Evolutionary conservation across 1,284 basidiomycete genomes (phyloP).

Genomic region (Ustilago esculenta): DNA sequence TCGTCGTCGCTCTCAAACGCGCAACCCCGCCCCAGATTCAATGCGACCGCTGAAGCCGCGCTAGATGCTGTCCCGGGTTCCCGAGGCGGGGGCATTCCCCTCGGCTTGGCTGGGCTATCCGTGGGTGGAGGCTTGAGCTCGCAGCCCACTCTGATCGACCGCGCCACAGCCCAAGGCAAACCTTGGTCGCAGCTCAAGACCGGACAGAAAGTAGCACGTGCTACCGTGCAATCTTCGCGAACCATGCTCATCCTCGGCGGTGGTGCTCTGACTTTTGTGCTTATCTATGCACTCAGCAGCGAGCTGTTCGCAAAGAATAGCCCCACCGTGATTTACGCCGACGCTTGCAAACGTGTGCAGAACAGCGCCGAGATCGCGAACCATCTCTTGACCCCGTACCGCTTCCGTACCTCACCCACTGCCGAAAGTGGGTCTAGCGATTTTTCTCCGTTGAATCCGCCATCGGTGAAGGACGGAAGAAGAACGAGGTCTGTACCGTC

Average conservation of each 20-base stretch:
- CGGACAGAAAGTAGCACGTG: constrained; percentile 83
- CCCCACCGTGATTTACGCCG: constrained; percentile 85
- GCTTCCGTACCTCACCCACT: constrained; percentile 50
- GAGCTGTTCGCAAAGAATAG: constrained; percentile 93
- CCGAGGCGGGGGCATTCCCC: constrained; percentile 29
- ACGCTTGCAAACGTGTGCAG: constrained; percentile 85
- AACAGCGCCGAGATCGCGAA: constrained; percentile 71
- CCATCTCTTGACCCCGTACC: constrained; percentile 56
- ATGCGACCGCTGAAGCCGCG: constrained; percentile 44
- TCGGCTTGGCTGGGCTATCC: constrained; percentile 35
- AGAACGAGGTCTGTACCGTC: constrained; percentile 51
- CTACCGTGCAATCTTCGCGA: constrained; percentile 78
- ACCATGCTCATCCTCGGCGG: constrained; percentile 80
- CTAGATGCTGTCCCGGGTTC: constrained; percentile 33
- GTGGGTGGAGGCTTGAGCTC: constrained; percentile 15
- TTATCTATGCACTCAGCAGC: constrained; percentile 82
- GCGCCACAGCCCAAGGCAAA: constrained; percentile 61
- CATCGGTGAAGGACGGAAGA: constrained; percentile 36
- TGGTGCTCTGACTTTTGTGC: constrained; percentile 72
- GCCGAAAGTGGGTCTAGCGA: constrained; percentile 31
- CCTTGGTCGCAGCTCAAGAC: constrained; percentile 82
- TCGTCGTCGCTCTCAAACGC: constrained; percentile 29
- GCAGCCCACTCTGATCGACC: constrained; percentile 30
- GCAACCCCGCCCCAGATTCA: constrained; percentile 27
- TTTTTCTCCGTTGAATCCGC: constrained; percentile 55